Base-by-base conservation (phyloP, 2,329 filamentous ascomycete species). In the Colletotrichum chrysophilum region DNA sequence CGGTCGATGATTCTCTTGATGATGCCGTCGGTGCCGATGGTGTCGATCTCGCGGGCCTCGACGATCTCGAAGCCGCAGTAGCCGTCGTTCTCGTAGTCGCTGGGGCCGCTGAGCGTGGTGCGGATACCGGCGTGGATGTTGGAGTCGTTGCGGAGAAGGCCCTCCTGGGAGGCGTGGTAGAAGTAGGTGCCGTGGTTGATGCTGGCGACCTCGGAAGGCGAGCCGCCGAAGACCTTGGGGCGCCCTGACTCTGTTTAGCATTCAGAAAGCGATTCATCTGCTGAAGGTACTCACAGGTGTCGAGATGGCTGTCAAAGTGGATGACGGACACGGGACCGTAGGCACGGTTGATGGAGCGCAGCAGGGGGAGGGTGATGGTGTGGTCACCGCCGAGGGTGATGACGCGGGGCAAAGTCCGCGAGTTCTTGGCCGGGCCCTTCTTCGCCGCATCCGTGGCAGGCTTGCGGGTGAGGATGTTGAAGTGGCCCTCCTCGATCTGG, bases 181-280 rank as follows among this genome's bases (percentile, higher is more conserved):
- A 97, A 97, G 87, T 97, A 97, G 2, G 95, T 97, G 56, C 95
- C 95, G 85, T 97, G 94, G 86, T 97, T 97, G 86, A 97, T 93
- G 78, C 89, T 89, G 24, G 95, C 95, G 52, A 93, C 91, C 76
- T 96, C 90, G 32, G 91, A 94, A 0, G 95, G 95, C 0, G 94
- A 93, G 34, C 95, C 95, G 69, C 95, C 95, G 79, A 97, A 97
- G 30, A 97, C 95, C 83, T 96, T 96, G 58, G 95, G 95, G 74
- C 91, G 92, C 94, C 94, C 95, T 80, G 89, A 89, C 77, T 90
- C 9, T n/a, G 26, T 36, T 24, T 9, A 77, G 89, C 18, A 16
- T 12, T 13, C 14, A 10, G 21, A 55, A 7, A 24, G 4, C 7
- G 8, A 61, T 34, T 21, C 5, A 80, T 86, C 18, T 9, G 13